Base-by-base conservation (phyloP, 2,329 filamentous ascomycete genomes). In the Stemphylium vesicarium region DNA sequence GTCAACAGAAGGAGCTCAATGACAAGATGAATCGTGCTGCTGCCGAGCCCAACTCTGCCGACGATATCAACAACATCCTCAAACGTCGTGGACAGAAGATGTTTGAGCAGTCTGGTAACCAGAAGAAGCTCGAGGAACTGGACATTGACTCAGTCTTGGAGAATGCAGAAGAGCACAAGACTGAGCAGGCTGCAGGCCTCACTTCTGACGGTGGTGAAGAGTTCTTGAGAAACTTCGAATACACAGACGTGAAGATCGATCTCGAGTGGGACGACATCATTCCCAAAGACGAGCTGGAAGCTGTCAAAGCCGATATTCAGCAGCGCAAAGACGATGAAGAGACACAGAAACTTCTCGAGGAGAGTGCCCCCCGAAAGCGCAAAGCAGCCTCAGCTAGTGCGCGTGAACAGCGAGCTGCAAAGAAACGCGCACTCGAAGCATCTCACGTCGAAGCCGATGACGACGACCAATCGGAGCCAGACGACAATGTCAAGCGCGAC, bases 201-300 rank as follows among this genome's bases (percentile, higher is more conserved):
- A 90, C 96, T 38, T 96, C 93, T 54, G 95, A 94, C 70, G 96
- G 95, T 70, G 95, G 95, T 79, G 94, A 97, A 72, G 96, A 96
- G 59, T 99, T 98, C 76, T 88, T 99, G 79, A 87, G 85, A 64
- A 88, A 86, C 56, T 91, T 91, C 65, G 92, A 98, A 71, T 96
- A 96, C 70, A 97, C 95, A 1, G 95, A 99, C 75, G 94, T 98
- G 76, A 98, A 98, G 78, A 90, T 98, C 56, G 84, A 98, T 62
- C 87, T 98, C 22, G 92, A 96, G 64, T 99, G 95, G 95, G 95
- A 99, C 68, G 90, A 98, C 63, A 99, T 99, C 67, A 98, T 99
- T 65, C 96, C 95, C 0, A 92, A 93, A 56, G 92, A 96, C 7
- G 88, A 96, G 68, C 84, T 99, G 15, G 93, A 93, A 13, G 88